A percentile compares a stretch with the other conserved stretches of the same genome.
phyloP scores from a whole-genome alignment of 345 rosid species.

The Excoecaria cochinchinensis region DNA sequence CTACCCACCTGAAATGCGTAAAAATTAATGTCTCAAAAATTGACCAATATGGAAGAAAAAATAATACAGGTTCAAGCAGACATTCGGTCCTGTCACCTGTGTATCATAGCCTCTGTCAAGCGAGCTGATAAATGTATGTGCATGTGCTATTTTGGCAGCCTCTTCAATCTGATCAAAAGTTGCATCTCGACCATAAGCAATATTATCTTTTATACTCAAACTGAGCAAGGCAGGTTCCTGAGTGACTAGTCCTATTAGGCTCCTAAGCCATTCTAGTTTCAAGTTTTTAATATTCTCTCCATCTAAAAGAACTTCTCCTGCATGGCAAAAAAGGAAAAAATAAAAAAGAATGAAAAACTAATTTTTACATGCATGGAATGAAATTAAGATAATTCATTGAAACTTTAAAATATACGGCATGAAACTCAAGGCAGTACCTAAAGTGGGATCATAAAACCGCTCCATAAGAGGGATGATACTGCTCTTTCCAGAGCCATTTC shows the following conservation, averaged over 20 bases:
- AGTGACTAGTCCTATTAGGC: conserved; percentile 95
- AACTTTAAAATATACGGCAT: conserved; percentile 4
- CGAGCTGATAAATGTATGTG: conserved; percentile 87
- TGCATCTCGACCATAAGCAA: conserved; percentile 85
- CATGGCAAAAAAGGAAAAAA: conserved; percentile 28
- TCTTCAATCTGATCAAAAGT: conserved; percentile 86
- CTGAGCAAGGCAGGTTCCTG: conserved; percentile 97
- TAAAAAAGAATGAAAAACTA: conserved; percentile 4
- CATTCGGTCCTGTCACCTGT: conserved; percentile 46
- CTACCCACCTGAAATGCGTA: conserved; percentile 70
- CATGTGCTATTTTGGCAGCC: conserved; percentile 95
- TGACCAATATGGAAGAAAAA: not conserved
- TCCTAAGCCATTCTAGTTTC: conserved; percentile 86
- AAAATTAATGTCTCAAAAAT: conserved; percentile 14
- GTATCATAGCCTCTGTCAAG: conserved; percentile 90
- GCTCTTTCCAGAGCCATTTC: conserved; percentile 99
- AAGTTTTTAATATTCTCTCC: conserved; percentile 93
- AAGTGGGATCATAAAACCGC: conserved; percentile 97
- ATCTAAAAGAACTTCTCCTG: conserved; percentile 99
- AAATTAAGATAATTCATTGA: conserved; percentile 14
- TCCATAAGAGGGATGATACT: conserved; percentile 99
- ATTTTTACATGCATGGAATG: conserved; percentile 20
- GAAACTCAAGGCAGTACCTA: conserved; percentile 52
- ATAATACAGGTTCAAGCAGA: conserved; percentile 10
- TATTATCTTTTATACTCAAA: conserved; percentile 84